phyloP scores from a whole-genome alignment of 345 rosid genomes.

The Turnera subulata region DNA sequence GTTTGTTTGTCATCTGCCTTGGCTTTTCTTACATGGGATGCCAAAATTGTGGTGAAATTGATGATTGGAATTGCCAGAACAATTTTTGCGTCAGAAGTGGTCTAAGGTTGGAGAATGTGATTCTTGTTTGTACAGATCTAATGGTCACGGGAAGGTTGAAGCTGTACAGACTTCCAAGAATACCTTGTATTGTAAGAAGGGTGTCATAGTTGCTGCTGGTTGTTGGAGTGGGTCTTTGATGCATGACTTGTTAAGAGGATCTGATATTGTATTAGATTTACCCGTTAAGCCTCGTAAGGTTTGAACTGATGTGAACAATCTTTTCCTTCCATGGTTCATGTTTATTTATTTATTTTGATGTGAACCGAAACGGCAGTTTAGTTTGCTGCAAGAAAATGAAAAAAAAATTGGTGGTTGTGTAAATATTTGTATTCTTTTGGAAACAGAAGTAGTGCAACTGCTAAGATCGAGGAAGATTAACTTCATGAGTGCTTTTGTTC shows the following conservation, averaged over 20 bases:
- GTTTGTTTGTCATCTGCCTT: conserved; percentile 20
- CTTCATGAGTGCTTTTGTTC: not conserved
- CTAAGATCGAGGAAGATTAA: not conserved
- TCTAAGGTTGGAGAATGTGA: conserved; percentile 1
- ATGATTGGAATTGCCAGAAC: not conserved
- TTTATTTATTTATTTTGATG: too few species aligned
- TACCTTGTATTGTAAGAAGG: conserved; percentile 59
- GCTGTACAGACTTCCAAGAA: conserved; percentile 64
- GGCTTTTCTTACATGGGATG: conserved; percentile 1
- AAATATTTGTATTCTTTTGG: not conserved
- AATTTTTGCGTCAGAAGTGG: not conserved
- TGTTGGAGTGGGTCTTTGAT: conserved; percentile 83
- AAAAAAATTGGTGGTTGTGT: not conserved
- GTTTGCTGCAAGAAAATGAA: too few species aligned
- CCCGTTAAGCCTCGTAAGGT: conserved; percentile 95
- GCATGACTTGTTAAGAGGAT: conserved; percentile 48
- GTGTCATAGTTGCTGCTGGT: conserved; percentile 75
- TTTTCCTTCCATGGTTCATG: conserved; percentile 1
- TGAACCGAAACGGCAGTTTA: too few species aligned
- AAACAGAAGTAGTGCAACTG: not conserved
- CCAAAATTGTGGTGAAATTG: not conserved
- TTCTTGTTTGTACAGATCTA: conserved; percentile 36
- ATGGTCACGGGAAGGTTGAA: conserved; percentile 41
- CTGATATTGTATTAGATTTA: conserved; percentile 37
- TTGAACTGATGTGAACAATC: conserved; percentile 6